A percentile compares a stretch with the other conserved stretches of the same genome.
phyloP scores from a whole-genome alignment of 1,284 basidiomycete genomes.

The Microbotryum lychnidis-dioicae region DNA sequence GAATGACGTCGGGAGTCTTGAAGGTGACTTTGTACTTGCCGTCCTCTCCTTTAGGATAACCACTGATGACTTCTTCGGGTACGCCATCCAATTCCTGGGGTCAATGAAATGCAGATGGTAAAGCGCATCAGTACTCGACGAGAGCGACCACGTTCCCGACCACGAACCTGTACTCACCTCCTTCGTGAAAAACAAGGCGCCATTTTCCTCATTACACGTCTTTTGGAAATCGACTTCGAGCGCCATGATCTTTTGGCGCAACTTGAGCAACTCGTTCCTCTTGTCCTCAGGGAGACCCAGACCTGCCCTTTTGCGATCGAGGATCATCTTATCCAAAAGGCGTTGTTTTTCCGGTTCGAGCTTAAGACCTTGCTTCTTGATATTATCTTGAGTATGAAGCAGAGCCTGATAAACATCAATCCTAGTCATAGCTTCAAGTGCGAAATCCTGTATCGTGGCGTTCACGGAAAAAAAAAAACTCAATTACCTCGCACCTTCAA shows the following conservation, averaged over 20 bases:
- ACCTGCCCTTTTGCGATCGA: conserved; percentile 66
- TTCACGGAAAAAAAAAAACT: too few relatives aligned
- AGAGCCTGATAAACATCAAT: conserved; percentile 66
- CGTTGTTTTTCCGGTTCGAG: conserved; percentile 59
- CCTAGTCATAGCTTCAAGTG: conserved; percentile 64
- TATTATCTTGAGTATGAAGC: conserved; percentile 51
- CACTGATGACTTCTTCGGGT: conserved; percentile 63
- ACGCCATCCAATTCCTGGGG: conserved; percentile 65
- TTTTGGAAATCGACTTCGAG: conserved; percentile 64
- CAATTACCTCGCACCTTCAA: too few relatives aligned
- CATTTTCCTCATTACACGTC: conserved; percentile 76
- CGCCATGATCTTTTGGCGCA: conserved; percentile 54
- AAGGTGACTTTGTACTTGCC: conserved; percentile 48
- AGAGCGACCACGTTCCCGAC: too few relatives aligned
- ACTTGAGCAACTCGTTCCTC: conserved; percentile 49
- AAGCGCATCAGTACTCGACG: not conserved
- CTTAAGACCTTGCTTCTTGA: conserved; percentile 46
- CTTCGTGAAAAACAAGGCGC: conserved; percentile 33
- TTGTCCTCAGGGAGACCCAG: conserved; percentile 60
- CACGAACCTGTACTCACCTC: conserved; percentile 41
- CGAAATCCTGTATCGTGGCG: conserved; percentile 45
- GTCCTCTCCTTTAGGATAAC: conserved; percentile 50
- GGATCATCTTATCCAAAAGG: conserved; percentile 64
- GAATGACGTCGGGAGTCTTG: conserved; percentile 67
- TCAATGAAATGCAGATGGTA: conserved; percentile 47